These are phyloP conservation scores for Microthlaspi erraticum DNA, from an alignment of 345 rosid species.

Conservation along the genomic window DNA sequence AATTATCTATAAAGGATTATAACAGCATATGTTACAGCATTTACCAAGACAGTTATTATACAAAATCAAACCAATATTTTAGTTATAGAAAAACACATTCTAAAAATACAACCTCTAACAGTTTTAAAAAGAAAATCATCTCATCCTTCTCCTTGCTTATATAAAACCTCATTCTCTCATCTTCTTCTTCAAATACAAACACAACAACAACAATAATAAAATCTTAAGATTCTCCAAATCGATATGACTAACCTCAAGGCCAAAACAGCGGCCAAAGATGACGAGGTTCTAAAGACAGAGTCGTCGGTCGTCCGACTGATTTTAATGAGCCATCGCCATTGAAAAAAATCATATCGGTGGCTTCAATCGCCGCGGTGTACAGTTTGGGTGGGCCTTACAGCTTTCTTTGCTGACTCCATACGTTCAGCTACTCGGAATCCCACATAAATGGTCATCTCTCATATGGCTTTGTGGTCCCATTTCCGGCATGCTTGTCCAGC, in stretches of 20 bases:
- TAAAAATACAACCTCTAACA: not conserved
- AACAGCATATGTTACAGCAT: not conserved
- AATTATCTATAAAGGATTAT: not conserved
- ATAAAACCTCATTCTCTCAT: not conserved
- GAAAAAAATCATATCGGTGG: slow-evolving; percentile 59
- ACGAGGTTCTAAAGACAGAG: too few species aligned
- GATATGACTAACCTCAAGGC: slow-evolving; percentile 5
- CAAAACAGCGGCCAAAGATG: too few species aligned
- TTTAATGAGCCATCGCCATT: too few species aligned
- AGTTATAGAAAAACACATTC: not conserved
- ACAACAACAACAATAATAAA: not conserved
- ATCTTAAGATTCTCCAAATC: not conserved
- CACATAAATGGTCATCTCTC: too few species aligned
- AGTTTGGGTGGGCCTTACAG: too few species aligned
- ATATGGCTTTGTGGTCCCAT: too few species aligned
- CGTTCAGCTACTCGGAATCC: too few species aligned
- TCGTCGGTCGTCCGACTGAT: too few species aligned
- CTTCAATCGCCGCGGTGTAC: slow-evolving; percentile 89
- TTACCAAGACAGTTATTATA: not conserved
- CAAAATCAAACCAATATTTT: slow-evolving; percentile 5
- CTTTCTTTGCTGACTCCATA: too few species aligned
- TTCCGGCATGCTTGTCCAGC: too few species aligned
- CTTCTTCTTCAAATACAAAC: not conserved
- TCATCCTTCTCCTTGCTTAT: not conserved
- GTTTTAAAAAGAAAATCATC: not conserved